Evolutionary conservation across 805 yeast genomes (phyloP), one percentile per base, ranked within the genome.

Genomic region (Metschnikowia henanensis): DNA sequence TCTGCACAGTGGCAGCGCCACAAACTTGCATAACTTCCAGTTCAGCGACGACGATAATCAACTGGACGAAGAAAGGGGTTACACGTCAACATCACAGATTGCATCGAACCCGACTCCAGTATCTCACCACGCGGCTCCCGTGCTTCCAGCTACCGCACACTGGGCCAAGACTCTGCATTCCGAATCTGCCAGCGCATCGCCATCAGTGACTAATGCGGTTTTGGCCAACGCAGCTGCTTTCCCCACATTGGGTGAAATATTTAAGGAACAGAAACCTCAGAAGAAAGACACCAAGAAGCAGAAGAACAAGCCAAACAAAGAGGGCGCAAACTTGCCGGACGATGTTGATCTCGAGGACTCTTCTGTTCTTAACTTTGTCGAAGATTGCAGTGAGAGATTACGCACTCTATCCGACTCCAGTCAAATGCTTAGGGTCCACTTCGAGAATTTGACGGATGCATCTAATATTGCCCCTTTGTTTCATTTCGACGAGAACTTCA

Each of bases 61-160:
- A 17, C 41, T 42, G 35, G 53, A 46, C 9, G 51, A 43, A 18
- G 50, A 49, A 16, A 39, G 38, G 15, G 43, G 37, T 4, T 38
- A 30, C 29, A 19, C 40, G 22, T 29, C 43, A 2, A 23, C 46
- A 5, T 32, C 46, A n/a, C 35, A 21, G 4, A 32, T 31, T n/a
- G 41, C 38, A 6, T 35, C 45, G 23, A 40, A 40, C 18, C 29
- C 38, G 7, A 41, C 52, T 18, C 49, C 47, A 12, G 42, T 39
- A 12, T 28, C 38, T n/a, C 30, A 22, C 16, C 46, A 47, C 23
- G 37, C 51, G 13, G 50, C 57, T 5, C 75, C 79, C 3, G 76
- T 82, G 3, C 72, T 87, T 39, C 94, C 94, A 7, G 76, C 84
- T 1, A 77, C 89, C 16, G 58, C 55, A 29, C 57, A 37, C 30